These are phyloP conservation scores for Adenanthera pavonina DNA, from an alignment of 306 rosid species.

Conservation along the genomic window DNA sequence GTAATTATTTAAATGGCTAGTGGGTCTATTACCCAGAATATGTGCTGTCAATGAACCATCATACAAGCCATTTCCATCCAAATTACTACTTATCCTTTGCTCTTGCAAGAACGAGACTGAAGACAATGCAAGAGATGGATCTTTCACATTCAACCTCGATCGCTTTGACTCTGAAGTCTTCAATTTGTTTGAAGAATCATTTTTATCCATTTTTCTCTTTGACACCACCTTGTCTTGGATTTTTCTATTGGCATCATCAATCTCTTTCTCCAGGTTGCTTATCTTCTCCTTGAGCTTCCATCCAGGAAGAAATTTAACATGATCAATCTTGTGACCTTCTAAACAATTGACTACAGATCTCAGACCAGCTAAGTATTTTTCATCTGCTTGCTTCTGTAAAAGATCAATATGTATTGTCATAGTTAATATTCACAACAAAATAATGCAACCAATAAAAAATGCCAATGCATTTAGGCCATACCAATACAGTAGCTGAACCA, in stretches of 20 bases:
- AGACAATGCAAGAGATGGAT: conserved; percentile 42
- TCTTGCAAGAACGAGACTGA: conserved; percentile 45
- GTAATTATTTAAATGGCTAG: conserved; percentile 48
- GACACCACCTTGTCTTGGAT: conserved; percentile 36
- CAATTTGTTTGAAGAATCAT: conserved; percentile 33
- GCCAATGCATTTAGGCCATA: conserved; percentile 41
- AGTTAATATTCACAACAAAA: conserved; percentile 38
- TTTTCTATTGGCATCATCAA: conserved; percentile 39
- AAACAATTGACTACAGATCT: conserved; percentile 57
- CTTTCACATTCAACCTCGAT: conserved; percentile 36
- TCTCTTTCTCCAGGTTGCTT: conserved; percentile 53
- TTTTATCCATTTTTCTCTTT: conserved; percentile 56
- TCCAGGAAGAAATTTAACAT: conserved; percentile 52
- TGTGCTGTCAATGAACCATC: conserved; percentile 40
- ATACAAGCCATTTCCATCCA: conserved; percentile 50
- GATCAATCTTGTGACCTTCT: conserved; percentile 58
- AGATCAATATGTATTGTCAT: conserved; percentile 34
- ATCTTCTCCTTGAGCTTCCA: conserved; percentile 59
- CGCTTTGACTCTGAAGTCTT: conserved; percentile 53
- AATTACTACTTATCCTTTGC: conserved; percentile 44
- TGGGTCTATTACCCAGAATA: conserved; percentile 39
- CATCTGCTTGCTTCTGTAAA: conserved; percentile 57
- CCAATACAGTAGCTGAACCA: conserved; percentile 46
- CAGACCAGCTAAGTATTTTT: conserved; percentile 63
- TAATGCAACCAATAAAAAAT: conserved; percentile 23